A percentile compares a stretch with the other conserved stretches of the same genome.
These are phyloP conservation scores for Scytalidium sp. DNA, from an alignment of 2,329 filamentous ascomycete genomes.

Conservation along the genomic window DNA sequence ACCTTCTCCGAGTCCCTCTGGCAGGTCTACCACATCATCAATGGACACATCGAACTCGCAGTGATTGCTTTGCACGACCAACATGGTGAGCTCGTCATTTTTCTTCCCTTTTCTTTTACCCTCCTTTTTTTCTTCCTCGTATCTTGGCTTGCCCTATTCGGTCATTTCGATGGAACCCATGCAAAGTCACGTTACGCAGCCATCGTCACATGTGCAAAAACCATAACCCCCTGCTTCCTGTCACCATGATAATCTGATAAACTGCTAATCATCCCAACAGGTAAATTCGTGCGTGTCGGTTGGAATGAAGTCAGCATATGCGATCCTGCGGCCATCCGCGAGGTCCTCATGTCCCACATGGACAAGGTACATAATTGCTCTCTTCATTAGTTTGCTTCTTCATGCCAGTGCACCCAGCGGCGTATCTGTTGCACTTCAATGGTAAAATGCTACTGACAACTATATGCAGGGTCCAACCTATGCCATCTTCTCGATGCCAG, in stretches of 20 bases:
- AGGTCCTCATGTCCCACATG: conserved; percentile 31
- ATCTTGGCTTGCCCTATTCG: no score
- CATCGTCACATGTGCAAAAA: no score
- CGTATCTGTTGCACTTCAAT: neutral
- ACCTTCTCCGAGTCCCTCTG: conserved; percentile 35
- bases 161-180: no score
- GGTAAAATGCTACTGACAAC: neutral
- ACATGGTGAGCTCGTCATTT: conserved; percentile 28
- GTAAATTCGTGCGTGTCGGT: conserved; percentile 39
- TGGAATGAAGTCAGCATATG: conserved; percentile 41
- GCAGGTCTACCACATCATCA: conserved; percentile 34
- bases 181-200: no score
- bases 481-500: conserved; percentile 33
- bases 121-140: no score
- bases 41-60: conserved; percentile 35
- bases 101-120: neutral
- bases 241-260: no score
- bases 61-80: conserved; percentile 35
- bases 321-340: conserved; percentile 36
- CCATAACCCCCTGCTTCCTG: no score
- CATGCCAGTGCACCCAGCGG: no score
- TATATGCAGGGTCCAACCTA: conserved; percentile 28
- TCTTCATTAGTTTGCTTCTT: neutral
- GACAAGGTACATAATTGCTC: conserved; percentile 25
- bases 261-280: conserved; percentile 11